Evolutionary conservation across 2,329 filamentous ascomycete genomes (phyloP).

Genomic region (Cadophora sp.): DNA sequence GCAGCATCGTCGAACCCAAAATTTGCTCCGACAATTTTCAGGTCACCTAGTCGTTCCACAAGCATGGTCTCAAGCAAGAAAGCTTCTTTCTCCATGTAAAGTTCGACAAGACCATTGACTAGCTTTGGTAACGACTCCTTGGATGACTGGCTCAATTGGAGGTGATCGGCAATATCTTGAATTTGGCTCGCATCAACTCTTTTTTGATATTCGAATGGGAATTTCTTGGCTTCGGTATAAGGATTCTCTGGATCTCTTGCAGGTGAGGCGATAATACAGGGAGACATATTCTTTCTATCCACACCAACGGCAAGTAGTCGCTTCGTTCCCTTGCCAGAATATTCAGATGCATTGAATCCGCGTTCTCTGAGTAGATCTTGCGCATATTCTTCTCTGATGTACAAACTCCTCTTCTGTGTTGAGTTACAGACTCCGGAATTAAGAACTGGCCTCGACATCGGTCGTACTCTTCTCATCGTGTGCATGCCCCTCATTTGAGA

Average conservation of each 20-base stretch:
- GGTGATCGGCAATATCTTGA: conserved; percentile 52
- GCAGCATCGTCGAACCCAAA: conserved; percentile 76
- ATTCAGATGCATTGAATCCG: conserved; percentile 51
- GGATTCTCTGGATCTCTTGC: conserved; percentile 47
- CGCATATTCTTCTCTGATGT: conserved; percentile 60
- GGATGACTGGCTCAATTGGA: conserved; percentile 54
- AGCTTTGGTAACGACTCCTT: conserved; percentile 54
- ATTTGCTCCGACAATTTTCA: conserved; percentile 60
- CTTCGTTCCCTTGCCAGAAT: conserved; percentile 47
- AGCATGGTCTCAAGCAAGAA: conserved; percentile 62
- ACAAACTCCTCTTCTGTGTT: conserved; percentile 57
- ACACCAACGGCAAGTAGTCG: conserved; percentile 68
- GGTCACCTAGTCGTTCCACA: conserved; percentile 47
- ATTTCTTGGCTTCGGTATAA: conserved; percentile 53
- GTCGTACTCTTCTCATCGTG: conserved; percentile 47
- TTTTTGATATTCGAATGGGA: conserved; percentile 66
- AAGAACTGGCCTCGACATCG: conserved; percentile 13
- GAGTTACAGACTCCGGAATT: conserved; percentile 1
- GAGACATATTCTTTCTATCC: conserved; percentile 66
- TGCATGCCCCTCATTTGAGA: conserved; percentile 60
- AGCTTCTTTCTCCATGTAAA: conserved; percentile 71
- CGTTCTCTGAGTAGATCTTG: conserved; percentile 61
- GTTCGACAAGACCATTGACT: conserved; percentile 59
- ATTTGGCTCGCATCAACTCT: conserved; percentile 53
- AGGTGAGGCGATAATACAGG: conserved; percentile 68